Evolutionary conservation across 352 stramenopile species (phyloP).

Genomic region (Globisporangium barbulae): DNA sequence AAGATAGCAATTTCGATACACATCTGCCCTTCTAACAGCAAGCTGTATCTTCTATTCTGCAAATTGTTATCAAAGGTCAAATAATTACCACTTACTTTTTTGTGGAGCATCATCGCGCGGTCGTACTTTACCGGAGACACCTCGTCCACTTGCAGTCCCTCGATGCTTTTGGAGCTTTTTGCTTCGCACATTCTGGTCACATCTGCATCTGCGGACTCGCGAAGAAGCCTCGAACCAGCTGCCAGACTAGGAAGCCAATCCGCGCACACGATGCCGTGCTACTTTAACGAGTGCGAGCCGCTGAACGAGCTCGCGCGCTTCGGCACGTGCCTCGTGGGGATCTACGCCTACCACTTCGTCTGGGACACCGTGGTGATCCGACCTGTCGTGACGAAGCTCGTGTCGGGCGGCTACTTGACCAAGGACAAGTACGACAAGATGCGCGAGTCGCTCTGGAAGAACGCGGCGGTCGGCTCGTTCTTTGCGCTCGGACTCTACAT

Average conservation of each 20-base stretch:
- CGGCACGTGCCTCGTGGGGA: conserved; percentile 33
- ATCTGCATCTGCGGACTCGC: conserved; percentile 1
- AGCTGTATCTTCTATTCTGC: no score
- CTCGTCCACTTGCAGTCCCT: not conserved
- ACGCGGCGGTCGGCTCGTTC: conserved; percentile 64
- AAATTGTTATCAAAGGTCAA: no score
- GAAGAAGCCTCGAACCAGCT: not conserved
- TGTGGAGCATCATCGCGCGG: not conserved
- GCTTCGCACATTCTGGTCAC: not conserved
- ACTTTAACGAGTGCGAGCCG: conserved; percentile 57
- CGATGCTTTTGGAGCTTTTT: no score
- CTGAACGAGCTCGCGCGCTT: conserved; percentile 60
- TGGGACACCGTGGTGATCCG: conserved; percentile 64
- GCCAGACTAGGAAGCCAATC: not conserved
- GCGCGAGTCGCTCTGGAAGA: conserved; percentile 84
- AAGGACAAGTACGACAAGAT: conserved; percentile 78
- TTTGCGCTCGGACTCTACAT: conserved; percentile 61
- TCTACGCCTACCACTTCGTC: conserved; percentile 76
- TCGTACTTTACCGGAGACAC: not conserved
- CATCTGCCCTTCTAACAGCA: no score
- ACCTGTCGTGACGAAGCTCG: conserved; percentile 39
- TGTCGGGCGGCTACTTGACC: conserved; percentile 36
- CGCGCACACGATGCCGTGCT: conserved; percentile 55
- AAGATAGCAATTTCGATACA: no score
- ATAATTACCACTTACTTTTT: not conserved